Base-by-base conservation (phyloP, 202 grass and related monocot genomes). In the Schoenoplectus tabernaemontani region DNA sequence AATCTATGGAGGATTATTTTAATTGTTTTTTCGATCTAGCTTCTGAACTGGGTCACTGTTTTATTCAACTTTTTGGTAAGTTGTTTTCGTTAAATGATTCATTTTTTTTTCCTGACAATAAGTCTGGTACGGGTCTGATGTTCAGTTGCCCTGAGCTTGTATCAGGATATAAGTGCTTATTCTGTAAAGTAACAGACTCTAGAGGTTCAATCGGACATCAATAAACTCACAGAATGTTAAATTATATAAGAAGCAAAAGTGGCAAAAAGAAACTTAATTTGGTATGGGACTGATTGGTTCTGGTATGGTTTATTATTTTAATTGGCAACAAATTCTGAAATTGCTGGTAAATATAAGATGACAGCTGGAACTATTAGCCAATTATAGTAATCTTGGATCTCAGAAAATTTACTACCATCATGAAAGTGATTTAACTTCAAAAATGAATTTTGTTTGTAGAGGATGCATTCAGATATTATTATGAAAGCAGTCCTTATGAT, bases 1-100 rank as follows among this genome's bases (percentile, higher is more conserved):
- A 82, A 47, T 78, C 44, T 41, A 93, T 97, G 89, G 93, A 93
- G 72, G 88, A 96, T 43, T 96, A 84, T 84, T 85, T 87, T 77
- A 34, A 30, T 50, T 78, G 33, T 79, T 34, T 96, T 47, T 65
- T 90, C 61, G 82, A 84, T 72, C 56, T 93, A 87, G 71, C 88
- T 75, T 91, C 86, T 82, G 81, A 84, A 82, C 30, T 93, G 67
- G 76, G 88, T 70, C 81, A 86, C 43, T 85, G 61, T 78, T 78
- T 96, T 68, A 59, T 89, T 77, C 83, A 78, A 71, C 80, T 96
- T 17, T 60, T 96, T 83, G 93, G 93, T 95, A 86, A 70, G 15
- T 57, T 63, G 11, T 64, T 32, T 48, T 33, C 43, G 30, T 63
- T 28, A 70, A 43, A 57, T 38, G 15, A 11, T 78, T 78, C 3